Percentiles rank a stretch among this genome's conserved stretches.
Conservation (phyloP, 139 green algal species). For the Tetradesmus obliquus region DNA sequence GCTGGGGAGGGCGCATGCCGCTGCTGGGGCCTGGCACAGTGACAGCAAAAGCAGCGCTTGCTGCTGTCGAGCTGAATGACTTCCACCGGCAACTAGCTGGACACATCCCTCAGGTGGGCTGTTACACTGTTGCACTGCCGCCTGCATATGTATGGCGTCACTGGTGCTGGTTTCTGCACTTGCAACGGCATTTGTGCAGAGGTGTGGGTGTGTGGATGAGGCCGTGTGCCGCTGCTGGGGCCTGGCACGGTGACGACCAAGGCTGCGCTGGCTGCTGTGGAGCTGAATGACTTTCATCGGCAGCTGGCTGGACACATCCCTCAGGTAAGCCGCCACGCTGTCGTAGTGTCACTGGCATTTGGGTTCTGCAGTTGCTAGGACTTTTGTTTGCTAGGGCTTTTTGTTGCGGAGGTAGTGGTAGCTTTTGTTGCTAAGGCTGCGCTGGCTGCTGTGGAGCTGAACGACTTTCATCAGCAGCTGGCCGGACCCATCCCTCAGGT, state of each 20-base stretch:
- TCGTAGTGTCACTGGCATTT: no score
- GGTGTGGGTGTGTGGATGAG: background rate
- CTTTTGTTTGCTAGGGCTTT: background rate
- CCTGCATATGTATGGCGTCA: no score
- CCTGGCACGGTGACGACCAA: constrained; percentile 28
- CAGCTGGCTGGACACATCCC: constrained; percentile 37
- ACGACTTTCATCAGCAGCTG: constrained; percentile 75
- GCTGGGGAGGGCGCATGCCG: constrained; percentile 32
- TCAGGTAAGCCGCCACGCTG: background rate
- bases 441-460: constrained; percentile 55
- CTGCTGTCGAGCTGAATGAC: constrained; percentile 65
- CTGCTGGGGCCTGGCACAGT: background rate
- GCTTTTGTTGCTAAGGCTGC: constrained; percentile 51
- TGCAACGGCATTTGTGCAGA: background rate
- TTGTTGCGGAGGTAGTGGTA: background rate
- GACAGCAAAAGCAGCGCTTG: constrained; percentile 58
- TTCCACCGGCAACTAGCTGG: constrained; percentile 69
- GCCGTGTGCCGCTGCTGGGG: constrained; percentile 16
- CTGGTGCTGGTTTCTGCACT: no score
- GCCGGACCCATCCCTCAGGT: constrained; percentile 25
- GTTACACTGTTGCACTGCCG: no score
- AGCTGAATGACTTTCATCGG: constrained; percentile 77
- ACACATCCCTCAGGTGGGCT: constrained; percentile 1
- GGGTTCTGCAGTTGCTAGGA: background rate
- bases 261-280: constrained; percentile 60